Evolutionary conservation across 345 rosid genomes (phyloP).

Genomic region (Populus pruinosa): DNA sequence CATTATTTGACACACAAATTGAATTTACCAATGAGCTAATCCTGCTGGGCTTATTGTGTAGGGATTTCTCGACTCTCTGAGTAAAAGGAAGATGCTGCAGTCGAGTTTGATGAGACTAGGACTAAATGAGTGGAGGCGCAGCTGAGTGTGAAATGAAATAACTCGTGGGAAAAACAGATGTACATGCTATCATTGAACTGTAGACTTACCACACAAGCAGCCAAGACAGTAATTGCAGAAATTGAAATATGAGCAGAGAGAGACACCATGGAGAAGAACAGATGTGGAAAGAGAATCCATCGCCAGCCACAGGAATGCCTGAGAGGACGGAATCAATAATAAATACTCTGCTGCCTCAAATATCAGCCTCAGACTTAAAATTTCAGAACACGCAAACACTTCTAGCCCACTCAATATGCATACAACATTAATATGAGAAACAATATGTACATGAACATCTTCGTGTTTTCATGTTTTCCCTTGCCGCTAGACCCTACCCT

Average conservation of each 20-base stretch:
- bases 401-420: background rate
- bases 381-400: background rate
- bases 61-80: background rate
- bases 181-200: background rate
- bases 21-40: too few species aligned
- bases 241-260: conserved; percentile 5
- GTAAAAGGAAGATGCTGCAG: background rate
- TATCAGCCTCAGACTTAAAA: background rate
- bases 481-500: background rate
- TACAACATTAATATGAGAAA: background rate
- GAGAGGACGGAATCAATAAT: background rate
- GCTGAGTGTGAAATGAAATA: background rate
- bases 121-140: background rate
- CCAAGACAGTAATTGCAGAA: conserved; percentile 5
- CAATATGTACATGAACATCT: background rate
- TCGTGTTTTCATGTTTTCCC: background rate
- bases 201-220: background rate
- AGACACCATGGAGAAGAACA: background rate
- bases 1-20: background rate
- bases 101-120: conserved; percentile 2
- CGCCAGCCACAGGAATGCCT: conserved; percentile 6
- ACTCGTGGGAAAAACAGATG: background rate
- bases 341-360: background rate
- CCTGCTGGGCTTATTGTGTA: too few species aligned
- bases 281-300: conserved; percentile 13